Conservation (phyloP, 2,329 filamentous ascomycete species). For the Colletotrichum chrysophilum region DNA sequence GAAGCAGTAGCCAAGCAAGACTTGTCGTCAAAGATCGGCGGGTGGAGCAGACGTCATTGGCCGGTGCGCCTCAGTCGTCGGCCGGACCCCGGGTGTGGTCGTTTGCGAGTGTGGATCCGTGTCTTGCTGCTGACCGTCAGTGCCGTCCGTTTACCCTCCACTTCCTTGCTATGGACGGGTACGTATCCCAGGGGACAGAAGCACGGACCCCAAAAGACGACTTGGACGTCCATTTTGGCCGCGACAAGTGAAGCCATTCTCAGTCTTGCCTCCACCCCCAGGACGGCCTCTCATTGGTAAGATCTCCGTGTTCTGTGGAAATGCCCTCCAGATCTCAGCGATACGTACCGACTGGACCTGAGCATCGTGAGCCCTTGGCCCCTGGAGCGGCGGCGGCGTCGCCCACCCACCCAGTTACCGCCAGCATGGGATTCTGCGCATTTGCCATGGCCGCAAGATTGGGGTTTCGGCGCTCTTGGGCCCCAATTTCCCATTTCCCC, state of each 20-base stretch:
- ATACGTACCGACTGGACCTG: background rate
- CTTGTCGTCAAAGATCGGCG: conserved; percentile 23
- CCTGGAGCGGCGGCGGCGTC: background rate
- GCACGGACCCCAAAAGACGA: background rate
- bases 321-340: background rate
- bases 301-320: background rate
- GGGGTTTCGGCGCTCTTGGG: conserved; percentile 3
- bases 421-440: conserved; percentile 14
- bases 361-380: background rate
- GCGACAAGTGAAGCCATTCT: conserved; percentile 11
- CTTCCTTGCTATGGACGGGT: background rate
- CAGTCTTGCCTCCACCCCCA: background rate
- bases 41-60: conserved; percentile 20
- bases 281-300: conserved; percentile 4
- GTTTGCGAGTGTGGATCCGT: background rate
- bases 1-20: conserved; percentile 9
- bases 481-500: conserved; percentile 17
- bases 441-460: conserved; percentile 11
- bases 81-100: conserved; percentile 16
- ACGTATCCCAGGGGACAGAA: background rate
- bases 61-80: conserved; percentile 15
- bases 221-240: background rate
- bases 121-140: background rate
- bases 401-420: background rate
- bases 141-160: background rate